A percentile compares a stretch with the other conserved stretches of the same genome.
Evolutionary conservation across 169 alveolate species (phyloP).

Genomic region (Plasmodium billcollinsi): DNA sequence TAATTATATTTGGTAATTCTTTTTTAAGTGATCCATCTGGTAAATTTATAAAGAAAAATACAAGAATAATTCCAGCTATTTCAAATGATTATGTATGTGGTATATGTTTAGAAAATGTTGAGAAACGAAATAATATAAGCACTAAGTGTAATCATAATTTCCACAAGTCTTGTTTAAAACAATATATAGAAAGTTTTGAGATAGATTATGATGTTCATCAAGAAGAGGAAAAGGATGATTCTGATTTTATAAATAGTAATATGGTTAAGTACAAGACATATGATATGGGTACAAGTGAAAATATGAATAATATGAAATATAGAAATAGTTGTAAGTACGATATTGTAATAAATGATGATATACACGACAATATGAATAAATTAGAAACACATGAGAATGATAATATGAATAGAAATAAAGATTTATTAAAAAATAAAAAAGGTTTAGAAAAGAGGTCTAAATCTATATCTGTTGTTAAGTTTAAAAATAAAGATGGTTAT

Average conservation of each 20-base stretch:
- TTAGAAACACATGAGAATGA: background rate
- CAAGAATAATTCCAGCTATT: slow-evolving; percentile 78
- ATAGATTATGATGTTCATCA: slow-evolving; percentile 56
- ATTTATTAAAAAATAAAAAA: slow-evolving; percentile 36
- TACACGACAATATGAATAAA: background rate
- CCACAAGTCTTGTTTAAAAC: slow-evolving; percentile 87
- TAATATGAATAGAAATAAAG: slow-evolving; percentile 5
- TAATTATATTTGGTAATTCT: slow-evolving; percentile 89
- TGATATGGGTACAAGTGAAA: background rate
- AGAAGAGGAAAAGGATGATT: background rate
- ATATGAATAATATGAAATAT: background rate
- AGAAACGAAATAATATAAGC: slow-evolving; percentile 78
- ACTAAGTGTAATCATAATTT: slow-evolving; percentile 90
- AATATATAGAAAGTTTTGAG: slow-evolving; percentile 86
- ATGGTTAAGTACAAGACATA: background rate
- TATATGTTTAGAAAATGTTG: slow-evolving; percentile 84
- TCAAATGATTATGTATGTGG: slow-evolving; percentile 80
- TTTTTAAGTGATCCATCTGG: slow-evolving; percentile 79
- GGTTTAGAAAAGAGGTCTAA: slow-evolving; percentile 47
- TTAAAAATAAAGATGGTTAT: slow-evolving; percentile 42
- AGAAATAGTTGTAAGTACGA: slow-evolving; percentile 11
- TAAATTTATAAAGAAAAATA: slow-evolving; percentile 76
- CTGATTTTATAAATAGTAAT: background rate
- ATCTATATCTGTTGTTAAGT: slow-evolving; percentile 77
- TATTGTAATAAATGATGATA: slow-evolving; percentile 5